phyloP scores from a whole-genome alignment of 768 basidiomycete species.

The Rhodotorula taiwanensis region DNA sequence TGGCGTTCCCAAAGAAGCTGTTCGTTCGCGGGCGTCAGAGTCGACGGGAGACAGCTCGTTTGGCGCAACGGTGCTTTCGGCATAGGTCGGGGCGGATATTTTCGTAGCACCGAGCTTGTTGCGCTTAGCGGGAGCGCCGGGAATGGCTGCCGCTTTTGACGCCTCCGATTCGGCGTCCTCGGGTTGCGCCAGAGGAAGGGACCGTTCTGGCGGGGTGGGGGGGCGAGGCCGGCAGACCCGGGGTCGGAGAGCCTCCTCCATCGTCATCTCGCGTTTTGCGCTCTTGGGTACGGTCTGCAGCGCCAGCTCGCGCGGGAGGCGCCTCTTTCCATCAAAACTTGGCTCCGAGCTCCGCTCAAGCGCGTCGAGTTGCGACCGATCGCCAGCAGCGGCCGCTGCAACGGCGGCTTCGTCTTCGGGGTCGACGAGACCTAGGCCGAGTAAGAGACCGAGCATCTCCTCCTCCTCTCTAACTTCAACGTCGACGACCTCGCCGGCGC shows the following conservation, averaged over 20 bases:
- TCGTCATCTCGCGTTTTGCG: conserved; percentile 28
- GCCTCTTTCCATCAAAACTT: background rate
- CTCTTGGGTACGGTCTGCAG: conserved; percentile 26
- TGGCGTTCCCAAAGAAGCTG: no score
- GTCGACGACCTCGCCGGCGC: conserved; percentile 25
- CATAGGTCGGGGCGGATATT: conserved; percentile 2
- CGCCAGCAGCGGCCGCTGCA: background rate
- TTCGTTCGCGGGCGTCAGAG: no score
- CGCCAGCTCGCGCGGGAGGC: background rate
- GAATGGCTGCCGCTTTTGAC: no score
- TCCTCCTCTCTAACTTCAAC: conserved; percentile 30
- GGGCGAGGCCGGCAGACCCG: background rate
- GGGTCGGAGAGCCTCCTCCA: conserved; percentile 24
- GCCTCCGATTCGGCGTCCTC: no score
- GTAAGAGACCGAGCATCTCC: conserved; percentile 25
- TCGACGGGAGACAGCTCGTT: no score
- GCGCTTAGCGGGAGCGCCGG: no score
- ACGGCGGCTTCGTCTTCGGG: background rate
- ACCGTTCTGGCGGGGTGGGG: conserved; percentile 9
- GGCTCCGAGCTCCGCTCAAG: no score
- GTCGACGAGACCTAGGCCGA: conserved; percentile 15
- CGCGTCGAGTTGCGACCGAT: background rate
- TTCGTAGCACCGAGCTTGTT: conserved; percentile 21
- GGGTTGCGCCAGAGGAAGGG: no score
- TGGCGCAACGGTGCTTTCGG: no score